phyloP scores from a whole-genome alignment of 2,329 filamentous ascomycete species.

The Teratosphaeriaceae sp. region DNA sequence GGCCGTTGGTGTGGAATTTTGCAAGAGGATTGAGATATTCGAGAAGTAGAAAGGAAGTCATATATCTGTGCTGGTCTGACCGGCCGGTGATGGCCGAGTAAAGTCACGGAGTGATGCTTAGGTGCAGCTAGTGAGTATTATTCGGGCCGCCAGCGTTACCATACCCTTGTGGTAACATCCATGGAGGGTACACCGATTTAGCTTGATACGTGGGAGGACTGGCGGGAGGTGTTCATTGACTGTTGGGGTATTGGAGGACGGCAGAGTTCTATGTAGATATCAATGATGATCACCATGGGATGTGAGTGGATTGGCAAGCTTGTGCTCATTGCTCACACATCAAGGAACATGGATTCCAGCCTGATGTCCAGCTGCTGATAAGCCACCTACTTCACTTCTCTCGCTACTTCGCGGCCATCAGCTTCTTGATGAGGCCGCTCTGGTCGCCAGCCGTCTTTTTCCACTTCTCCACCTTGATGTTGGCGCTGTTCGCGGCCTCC shows the following conservation, averaged over 20 bases:
- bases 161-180: too few species aligned
- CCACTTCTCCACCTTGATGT: conserved; percentile 3
- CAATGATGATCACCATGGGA: too few species aligned
- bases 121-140: not conserved
- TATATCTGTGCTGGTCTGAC: not conserved
- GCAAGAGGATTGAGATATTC: too few species aligned
- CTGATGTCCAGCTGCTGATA: not conserved
- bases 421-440: not conserved
- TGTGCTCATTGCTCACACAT: too few species aligned
- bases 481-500: not conserved
- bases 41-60: not conserved
- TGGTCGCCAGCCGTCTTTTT: conserved; percentile 4
- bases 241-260: too few species aligned
- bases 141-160: too few species aligned
- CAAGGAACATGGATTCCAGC: not conserved
- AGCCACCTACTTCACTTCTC: not conserved
- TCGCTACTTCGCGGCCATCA: not conserved
- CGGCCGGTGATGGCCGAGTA: not conserved
- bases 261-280: too few species aligned
- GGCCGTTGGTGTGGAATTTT: not conserved
- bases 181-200: too few species aligned
- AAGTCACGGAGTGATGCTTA: not conserved
- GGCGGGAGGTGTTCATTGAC: too few species aligned
- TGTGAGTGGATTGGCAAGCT: too few species aligned
- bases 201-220: not conserved